Evolutionary conservation across 1,284 basidiomycete species (phyloP).

Genomic region (Volvariella surrecta): DNA sequence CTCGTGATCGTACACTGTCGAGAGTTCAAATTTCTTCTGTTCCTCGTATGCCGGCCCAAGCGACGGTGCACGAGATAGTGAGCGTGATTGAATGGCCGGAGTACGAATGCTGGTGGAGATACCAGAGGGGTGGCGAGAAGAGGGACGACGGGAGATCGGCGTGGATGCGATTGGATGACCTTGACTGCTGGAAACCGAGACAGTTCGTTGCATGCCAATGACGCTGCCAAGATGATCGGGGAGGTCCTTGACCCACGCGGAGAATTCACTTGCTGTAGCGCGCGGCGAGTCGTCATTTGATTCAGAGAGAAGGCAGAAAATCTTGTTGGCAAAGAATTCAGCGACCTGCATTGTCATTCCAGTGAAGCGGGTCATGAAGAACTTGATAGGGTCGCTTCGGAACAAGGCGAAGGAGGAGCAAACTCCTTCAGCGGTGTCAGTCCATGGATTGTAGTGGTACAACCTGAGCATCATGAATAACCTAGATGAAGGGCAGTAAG

Average conservation of each 20-base stretch:
- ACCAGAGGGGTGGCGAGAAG: conserved; percentile 45
- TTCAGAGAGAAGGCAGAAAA: conserved; percentile 79
- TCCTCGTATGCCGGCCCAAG: conserved; percentile 46
- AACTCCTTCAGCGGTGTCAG: conserved; percentile 76
- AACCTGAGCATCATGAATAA: conserved; percentile 43
- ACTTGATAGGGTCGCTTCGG: conserved; percentile 71
- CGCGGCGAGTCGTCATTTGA: conserved; percentile 48
- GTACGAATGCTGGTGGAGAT: conserved; percentile 34
- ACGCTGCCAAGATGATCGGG: conserved; percentile 58
- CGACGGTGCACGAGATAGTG: conserved; percentile 53
- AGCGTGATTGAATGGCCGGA: conserved; percentile 39
- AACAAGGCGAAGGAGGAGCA: conserved; percentile 83
- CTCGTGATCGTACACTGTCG: conserved; percentile 46
- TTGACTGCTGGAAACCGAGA: conserved; percentile 48
- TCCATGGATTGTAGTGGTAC: conserved; percentile 98
- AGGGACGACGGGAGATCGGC: conserved; percentile 61
- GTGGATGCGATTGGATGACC: conserved; percentile 57
- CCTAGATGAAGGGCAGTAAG: conserved; percentile 8
- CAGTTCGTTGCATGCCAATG: conserved; percentile 32
- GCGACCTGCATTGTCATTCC: conserved; percentile 89
- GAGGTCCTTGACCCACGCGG: conserved; percentile 77
- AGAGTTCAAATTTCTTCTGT: conserved; percentile 32
- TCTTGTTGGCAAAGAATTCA: conserved; percentile 75
- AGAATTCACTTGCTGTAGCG: conserved; percentile 79
- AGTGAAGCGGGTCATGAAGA: conserved; percentile 86